A percentile compares a stretch with the other conserved stretches of the same genome.
Evolutionary conservation across 2,329 filamentous ascomycete species (phyloP).

Genomic region (Aureobasidium sp.): DNA sequence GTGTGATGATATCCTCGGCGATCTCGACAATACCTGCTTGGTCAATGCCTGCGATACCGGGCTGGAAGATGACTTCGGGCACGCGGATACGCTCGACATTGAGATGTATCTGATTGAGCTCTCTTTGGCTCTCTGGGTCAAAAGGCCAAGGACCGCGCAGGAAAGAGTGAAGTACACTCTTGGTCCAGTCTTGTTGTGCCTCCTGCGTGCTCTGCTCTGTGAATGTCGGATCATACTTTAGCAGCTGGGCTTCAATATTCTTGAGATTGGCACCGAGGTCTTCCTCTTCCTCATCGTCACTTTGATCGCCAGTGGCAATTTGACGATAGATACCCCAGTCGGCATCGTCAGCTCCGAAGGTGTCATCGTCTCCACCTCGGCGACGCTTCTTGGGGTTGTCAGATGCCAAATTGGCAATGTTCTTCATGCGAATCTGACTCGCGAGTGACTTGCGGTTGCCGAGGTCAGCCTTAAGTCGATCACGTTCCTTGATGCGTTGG

Average conservation of each 20-base stretch:
- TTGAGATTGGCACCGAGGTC: slow-evolving; percentile 69
- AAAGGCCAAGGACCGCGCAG: slow-evolving; percentile 80
- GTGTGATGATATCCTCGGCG: slow-evolving; percentile 76
- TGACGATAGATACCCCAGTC: slow-evolving; percentile 97
- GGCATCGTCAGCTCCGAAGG: slow-evolving; percentile 92
- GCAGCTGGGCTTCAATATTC: slow-evolving; percentile 71
- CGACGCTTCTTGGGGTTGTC: slow-evolving; percentile 75
- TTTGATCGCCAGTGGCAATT: slow-evolving; percentile 71
- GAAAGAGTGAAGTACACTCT: slow-evolving; percentile 83
- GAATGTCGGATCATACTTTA: slow-evolving; percentile 80
- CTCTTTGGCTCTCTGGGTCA: slow-evolving; percentile 66
- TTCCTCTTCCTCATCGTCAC: slow-evolving; percentile 88
- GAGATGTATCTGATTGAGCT: slow-evolving; percentile 83
- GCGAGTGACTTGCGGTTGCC: slow-evolving; percentile 95
- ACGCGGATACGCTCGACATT: slow-evolving; percentile 95
- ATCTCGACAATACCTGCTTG: slow-evolving; percentile 93
- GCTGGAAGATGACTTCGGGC: slow-evolving; percentile 88
- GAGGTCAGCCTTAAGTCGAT: slow-evolving; percentile 85
- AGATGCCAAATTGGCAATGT: slow-evolving; percentile 87
- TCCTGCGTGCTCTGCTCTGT: slow-evolving; percentile 87
- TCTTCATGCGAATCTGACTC: slow-evolving; percentile 97
- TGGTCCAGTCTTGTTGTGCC: slow-evolving; percentile 92
- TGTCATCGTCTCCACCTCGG: slow-evolving; percentile 85
- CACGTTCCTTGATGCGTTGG: slow-evolving; percentile 83
- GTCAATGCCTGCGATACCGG: slow-evolving; percentile 82